phyloP scores from a whole-genome alignment of 495 filamentous ascomycete species.

The Penicillium bovifimosum region DNA sequence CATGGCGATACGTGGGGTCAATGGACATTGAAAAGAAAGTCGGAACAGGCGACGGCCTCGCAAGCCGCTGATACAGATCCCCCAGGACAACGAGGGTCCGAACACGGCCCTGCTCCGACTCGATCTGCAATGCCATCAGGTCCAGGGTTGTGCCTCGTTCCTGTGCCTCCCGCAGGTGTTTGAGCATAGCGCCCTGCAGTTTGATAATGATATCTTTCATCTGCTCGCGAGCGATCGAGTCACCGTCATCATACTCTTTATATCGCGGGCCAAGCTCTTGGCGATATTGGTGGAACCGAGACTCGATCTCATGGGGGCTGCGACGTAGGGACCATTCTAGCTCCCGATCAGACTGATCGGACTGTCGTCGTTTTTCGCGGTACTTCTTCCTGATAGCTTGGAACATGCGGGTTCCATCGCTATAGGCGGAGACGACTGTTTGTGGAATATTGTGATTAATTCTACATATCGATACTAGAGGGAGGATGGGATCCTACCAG shows the following conservation, averaged over 20 bases:
- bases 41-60: slow-evolving; percentile 12
- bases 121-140: slow-evolving; percentile 31
- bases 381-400: slow-evolving; percentile 34
- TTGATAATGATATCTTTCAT: slow-evolving; percentile 43
- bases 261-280: slow-evolving; percentile 27
- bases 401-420: slow-evolving; percentile 35
- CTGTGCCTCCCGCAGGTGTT: slow-evolving; percentile 35
- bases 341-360: slow-evolving; percentile 14
- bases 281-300: slow-evolving; percentile 26
- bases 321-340: slow-evolving; percentile 32
- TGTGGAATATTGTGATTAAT: background rate
- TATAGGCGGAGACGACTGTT: slow-evolving; percentile 39
- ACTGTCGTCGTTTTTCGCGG: slow-evolving; percentile 14
- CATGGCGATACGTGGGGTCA: slow-evolving; percentile 1
- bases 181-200: slow-evolving; percentile 39
- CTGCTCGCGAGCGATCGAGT: slow-evolving; percentile 32
- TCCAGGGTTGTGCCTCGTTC: slow-evolving; percentile 33
- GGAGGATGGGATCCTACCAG: slow-evolving; percentile 13
- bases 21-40: slow-evolving; percentile 2
- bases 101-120: slow-evolving; percentile 24
- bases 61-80: slow-evolving; percentile 33
- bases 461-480: background rate
- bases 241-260: slow-evolving; percentile 32
- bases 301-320: slow-evolving; percentile 24
- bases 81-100: slow-evolving; percentile 23